These are phyloP conservation scores for Neonothopanus nambi DNA, from an alignment of 1,284 basidiomycete species.

Conservation along the genomic window DNA sequence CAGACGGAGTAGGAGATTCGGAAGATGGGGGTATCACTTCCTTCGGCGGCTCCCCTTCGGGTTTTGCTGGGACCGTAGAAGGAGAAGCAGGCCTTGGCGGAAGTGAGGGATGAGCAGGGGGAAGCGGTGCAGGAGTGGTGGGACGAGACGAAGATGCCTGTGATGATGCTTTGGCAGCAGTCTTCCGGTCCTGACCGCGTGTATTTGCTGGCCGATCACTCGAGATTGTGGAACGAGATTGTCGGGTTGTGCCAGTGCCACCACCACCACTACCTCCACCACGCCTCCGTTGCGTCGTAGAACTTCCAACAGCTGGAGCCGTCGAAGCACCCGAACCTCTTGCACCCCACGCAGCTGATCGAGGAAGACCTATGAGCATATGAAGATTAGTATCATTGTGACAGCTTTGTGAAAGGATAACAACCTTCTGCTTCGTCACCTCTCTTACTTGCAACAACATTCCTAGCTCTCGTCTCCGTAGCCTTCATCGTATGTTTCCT, in stretches of 20 bases:
- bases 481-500: slow-evolving; percentile 90
- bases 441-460: slow-evolving; percentile 46
- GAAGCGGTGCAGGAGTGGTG: slow-evolving; percentile 47
- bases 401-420: slow-evolving; percentile 19
- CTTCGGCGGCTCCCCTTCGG: slow-evolving; percentile 28
- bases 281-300: slow-evolving; percentile 38
- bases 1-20: slow-evolving; percentile 45
- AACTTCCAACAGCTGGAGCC: slow-evolving; percentile 27
- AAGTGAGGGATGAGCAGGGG: slow-evolving; percentile 31
- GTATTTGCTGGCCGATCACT: slow-evolving; percentile 7
- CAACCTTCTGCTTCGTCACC: slow-evolving; percentile 65
- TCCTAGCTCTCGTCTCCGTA: slow-evolving; percentile 65
- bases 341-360: slow-evolving; percentile 82
- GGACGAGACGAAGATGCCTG: slow-evolving; percentile 66
- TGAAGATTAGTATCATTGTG: slow-evolving; percentile 19
- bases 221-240: slow-evolving; percentile 33
- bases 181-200: slow-evolving; percentile 38
- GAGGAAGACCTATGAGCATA: slow-evolving; percentile 60
- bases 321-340: slow-evolving; percentile 37
- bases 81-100: slow-evolving; percentile 50
- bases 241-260: slow-evolving; percentile 34
- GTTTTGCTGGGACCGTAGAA: slow-evolving; percentile 35
- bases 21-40: slow-evolving; percentile 43
- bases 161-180: slow-evolving; percentile 44
- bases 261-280: slow-evolving; percentile 36